Base-by-base conservation (phyloP, 2,329 filamentous ascomycete species). In the Aspergillus chevalieri region DNA sequence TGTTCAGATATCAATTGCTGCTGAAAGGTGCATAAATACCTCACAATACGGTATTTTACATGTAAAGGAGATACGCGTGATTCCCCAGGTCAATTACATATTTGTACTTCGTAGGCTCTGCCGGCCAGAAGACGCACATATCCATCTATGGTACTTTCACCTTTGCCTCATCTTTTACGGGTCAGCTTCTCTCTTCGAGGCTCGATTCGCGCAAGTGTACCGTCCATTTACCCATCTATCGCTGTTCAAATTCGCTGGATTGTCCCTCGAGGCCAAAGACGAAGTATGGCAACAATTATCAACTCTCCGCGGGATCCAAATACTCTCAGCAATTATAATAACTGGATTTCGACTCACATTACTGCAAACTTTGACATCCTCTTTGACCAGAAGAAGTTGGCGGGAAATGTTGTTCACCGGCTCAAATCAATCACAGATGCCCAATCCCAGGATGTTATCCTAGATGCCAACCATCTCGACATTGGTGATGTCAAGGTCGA, bases 271-370 rank as follows among this genome's bases (percentile, higher is more conserved):
- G 33, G 42, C 44, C 45, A 45, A 45, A 64, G 60, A 38, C 66
- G 64, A 52, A 68, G 62, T n/a, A 70, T 73, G 66, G 65, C 65
- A 38, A 61, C 57, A 24, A 61, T 63, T 38, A 73, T 75, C 56
- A 69, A 67, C 39, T 66, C 68, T 43, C 73, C 77, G 46, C 82
- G 88, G 63, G 92, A 97, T 72, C 90, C 90, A 47, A 94, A 90
- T 69, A 96, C 93, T 22, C 74, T 93, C 51, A 87, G 88, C 65
- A 97, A 97, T 75, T 96, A 96, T 72, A 84, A 88, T 69, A 84
- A 86, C 49, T 96, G 89, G 84, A 78, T 82, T 53, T 95, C 89
- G 15, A 84, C 80, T 66, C 90, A 96, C 74, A 93, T 89, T 17
- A 85, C 82, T 17, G 87, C 88, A 50, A 83, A 87, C 68, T 82